A percentile compares a stretch with the other conserved stretches of the same genome.
Conservation (phyloP, 345 rosid genomes). For the Melaleuca quinquenervia region DNA sequence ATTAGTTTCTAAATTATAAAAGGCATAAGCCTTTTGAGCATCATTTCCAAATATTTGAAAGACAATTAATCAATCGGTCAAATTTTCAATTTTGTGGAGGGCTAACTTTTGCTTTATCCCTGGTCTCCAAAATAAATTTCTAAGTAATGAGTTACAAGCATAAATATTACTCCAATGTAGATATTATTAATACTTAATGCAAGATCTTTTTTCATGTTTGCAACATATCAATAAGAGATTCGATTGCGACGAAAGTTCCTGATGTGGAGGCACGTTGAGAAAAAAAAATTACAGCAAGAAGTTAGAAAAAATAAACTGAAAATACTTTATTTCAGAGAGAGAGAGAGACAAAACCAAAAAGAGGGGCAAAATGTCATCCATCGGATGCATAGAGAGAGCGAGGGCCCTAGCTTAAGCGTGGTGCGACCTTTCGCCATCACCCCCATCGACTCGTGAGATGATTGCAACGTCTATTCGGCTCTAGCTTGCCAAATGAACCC, state of each 20-base stretch:
- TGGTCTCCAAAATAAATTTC: background rate
- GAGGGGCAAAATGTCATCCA: background rate
- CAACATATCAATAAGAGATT: background rate
- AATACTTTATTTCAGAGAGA: background rate
- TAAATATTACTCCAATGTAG: background rate
- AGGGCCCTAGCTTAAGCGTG: background rate
- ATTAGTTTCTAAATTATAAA: background rate
- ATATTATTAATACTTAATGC: background rate
- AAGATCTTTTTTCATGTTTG: background rate
- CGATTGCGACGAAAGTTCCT: background rate
- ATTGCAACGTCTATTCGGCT: background rate
- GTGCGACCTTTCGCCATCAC: background rate
- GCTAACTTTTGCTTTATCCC: background rate
- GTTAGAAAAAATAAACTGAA: background rate
- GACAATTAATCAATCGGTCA: background rate
- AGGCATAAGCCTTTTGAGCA: background rate
- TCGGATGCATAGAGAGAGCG: background rate
- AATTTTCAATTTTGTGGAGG: background rate
- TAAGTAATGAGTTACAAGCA: background rate
- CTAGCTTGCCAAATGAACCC: no score
- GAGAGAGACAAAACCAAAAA: background rate
- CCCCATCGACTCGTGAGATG: background rate
- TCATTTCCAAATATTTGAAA: background rate
- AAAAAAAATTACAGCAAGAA: background rate
- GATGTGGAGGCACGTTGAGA: accelerated